Percentiles rank a stretch among this genome's conserved stretches.
Evolutionary conservation across 352 stramenopile genomes (phyloP).

Genomic region (Phytophthora palmivora): DNA sequence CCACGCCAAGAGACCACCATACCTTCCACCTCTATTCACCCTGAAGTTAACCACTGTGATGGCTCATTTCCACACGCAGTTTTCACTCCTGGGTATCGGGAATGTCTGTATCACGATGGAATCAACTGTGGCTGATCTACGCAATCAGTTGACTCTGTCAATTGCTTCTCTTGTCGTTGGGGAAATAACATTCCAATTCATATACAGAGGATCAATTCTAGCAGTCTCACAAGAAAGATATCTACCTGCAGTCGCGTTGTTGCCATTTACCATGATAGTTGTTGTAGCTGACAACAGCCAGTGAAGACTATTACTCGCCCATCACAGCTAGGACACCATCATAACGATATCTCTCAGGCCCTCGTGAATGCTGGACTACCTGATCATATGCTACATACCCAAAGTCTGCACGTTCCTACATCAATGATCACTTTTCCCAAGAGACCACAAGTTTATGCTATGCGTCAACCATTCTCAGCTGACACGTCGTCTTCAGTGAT

Average conservation of each 20-base stretch:
- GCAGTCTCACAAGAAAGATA: conserved; percentile 24
- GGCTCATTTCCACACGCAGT: neutral
- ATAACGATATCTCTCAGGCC: conserved; percentile 22
- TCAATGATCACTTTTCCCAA: neutral
- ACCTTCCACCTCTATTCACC: conserved; percentile 1
- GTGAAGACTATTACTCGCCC: neutral
- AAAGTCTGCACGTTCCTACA: neutral
- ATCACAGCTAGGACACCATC: conserved; percentile 29
- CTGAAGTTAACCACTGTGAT: conserved; percentile 36
- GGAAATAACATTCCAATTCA: conserved; percentile 29
- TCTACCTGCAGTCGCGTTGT: conserved; percentile 24
- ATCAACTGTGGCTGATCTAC: conserved; percentile 28
- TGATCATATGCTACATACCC: conserved; percentile 19
- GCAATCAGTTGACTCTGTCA: conserved; percentile 10
- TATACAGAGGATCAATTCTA: conserved; percentile 42
- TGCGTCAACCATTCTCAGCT: conserved; percentile 15
- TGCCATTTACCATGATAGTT: conserved; percentile 41
- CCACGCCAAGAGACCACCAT: neutral
- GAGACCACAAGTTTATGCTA: conserved; percentile 14
- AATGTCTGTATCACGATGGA: conserved; percentile 20
- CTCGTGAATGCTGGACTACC: conserved; percentile 41
- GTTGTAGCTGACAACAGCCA: neutral
- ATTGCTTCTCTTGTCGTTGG: conserved; percentile 7
- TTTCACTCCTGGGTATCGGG: conserved; percentile 24
- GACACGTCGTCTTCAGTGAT: conserved; percentile 9